phyloP scores from a whole-genome alignment of 352 stramenopile species.

The Globisporangium rhizosaccharum region DNA sequence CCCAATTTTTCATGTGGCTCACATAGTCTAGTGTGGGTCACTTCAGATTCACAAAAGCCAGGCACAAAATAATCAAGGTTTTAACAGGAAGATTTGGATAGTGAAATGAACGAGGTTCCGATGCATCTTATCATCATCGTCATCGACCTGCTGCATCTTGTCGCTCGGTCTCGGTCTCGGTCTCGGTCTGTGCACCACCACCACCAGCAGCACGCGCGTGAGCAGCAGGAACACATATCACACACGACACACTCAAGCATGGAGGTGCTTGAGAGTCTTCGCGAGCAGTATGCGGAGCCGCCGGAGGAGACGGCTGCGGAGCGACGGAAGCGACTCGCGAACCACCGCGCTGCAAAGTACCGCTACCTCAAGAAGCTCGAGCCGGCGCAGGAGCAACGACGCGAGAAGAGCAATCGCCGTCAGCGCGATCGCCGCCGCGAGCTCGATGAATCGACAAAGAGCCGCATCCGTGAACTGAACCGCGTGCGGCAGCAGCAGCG shows the following conservation, averaged over 20 bases:
- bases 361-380: constrained; percentile 31
- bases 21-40: too few relatives aligned
- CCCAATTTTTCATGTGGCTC: too few relatives aligned
- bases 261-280: constrained; percentile 52
- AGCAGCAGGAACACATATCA: not conserved
- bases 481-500: constrained; percentile 48
- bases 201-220: too few relatives aligned
- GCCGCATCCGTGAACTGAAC: constrained; percentile 53
- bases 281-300: constrained; percentile 36
- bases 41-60: too few relatives aligned
- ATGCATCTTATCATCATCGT: too few relatives aligned
- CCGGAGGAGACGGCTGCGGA: constrained; percentile 36
- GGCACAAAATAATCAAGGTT: too few relatives aligned
- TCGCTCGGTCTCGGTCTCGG: too few relatives aligned
- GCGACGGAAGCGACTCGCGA: constrained; percentile 47
- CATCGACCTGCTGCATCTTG: too few relatives aligned
- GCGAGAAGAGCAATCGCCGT: constrained; percentile 33
- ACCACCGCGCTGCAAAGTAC: constrained; percentile 66
- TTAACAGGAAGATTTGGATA: too few relatives aligned
- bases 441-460: constrained; percentile 32
- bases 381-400: constrained; percentile 20
- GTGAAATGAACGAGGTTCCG: too few relatives aligned
- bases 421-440: constrained; percentile 42
- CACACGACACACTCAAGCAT: constrained; percentile 8
- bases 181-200: too few relatives aligned